Evolutionary conservation across 306 rosid genomes (phyloP).

Genomic region (Citrullus colocynthis): DNA sequence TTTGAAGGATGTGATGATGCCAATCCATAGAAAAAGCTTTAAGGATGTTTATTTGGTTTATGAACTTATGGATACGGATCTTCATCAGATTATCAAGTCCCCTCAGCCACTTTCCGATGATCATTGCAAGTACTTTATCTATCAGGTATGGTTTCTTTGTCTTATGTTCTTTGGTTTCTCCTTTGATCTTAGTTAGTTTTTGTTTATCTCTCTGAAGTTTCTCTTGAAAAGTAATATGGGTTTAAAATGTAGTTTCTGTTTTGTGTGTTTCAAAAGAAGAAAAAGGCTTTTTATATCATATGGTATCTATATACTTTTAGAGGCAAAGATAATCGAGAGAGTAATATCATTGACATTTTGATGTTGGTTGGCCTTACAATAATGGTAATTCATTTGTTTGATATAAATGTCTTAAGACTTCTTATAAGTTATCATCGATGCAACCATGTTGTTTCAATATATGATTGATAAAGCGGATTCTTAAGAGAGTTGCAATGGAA

Average conservation of each 20-base stretch:
- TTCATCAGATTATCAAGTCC: constrained; percentile 65
- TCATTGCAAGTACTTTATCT: constrained; percentile 69
- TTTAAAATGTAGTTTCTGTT: neutral
- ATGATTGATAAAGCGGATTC: neutral
- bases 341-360: neutral
- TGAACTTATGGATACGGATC: constrained; percentile 94
- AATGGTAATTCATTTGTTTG: neutral
- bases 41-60: constrained; percentile 81
- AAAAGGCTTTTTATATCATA: neutral
- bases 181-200: constrained; percentile 7
- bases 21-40: constrained; percentile 42
- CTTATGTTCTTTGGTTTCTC: neutral
- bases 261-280: neutral
- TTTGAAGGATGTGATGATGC: constrained; percentile 82
- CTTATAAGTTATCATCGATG: neutral
- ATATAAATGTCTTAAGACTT: neutral
- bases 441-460: neutral
- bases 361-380: neutral
- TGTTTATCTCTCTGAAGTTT: neutral
- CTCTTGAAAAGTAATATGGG: neutral
- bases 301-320: neutral
- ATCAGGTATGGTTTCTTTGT: constrained; percentile 44
- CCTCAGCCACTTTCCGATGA: constrained; percentile 55
- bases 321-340: neutral
- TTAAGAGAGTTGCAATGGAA: neutral